Evolutionary conservation across 805 yeast genomes (phyloP).

Genomic region (Candida gorgasii): DNA sequence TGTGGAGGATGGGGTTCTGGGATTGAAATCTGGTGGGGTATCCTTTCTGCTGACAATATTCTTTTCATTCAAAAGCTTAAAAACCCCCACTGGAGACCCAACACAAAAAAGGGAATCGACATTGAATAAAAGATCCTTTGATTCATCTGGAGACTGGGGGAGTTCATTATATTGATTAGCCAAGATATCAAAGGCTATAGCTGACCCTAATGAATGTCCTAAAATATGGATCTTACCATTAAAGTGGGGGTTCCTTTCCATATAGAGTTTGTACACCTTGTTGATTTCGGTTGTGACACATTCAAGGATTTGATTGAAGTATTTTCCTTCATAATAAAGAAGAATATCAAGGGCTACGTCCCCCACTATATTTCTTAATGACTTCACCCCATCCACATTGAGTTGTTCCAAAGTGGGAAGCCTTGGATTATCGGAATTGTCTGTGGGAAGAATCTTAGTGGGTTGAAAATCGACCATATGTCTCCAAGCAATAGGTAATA

Average conservation of each 20-base stretch:
- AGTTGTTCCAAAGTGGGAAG: slow-evolving; percentile 70
- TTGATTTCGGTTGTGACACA: slow-evolving; percentile 68
- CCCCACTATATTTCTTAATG: slow-evolving; percentile 77
- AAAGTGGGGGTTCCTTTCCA: slow-evolving; percentile 66
- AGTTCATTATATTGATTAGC: slow-evolving; percentile 44
- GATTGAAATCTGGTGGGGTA: slow-evolving; percentile 22
- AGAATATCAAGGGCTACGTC: slow-evolving; percentile 85
- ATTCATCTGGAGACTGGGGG: slow-evolving; percentile 28
- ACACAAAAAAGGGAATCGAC: slow-evolving; percentile 76
- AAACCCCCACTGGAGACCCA: slow-evolving; percentile 91
- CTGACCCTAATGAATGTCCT: slow-evolving; percentile 93
- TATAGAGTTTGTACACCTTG: slow-evolving; percentile 56
- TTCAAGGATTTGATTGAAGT: slow-evolving; percentile 59
- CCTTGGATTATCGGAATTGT: slow-evolving; percentile 34
- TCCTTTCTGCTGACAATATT: slow-evolving; percentile 50
- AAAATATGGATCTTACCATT: slow-evolving; percentile 79
- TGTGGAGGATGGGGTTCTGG: slow-evolving; percentile 17
- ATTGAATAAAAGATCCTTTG: slow-evolving; percentile 57
- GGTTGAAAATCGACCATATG: slow-evolving; percentile 68
- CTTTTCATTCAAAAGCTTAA: slow-evolving; percentile 68
- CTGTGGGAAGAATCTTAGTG: slow-evolving; percentile 35
- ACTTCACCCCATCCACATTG: slow-evolving; percentile 73
- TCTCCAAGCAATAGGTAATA: slow-evolving; percentile 91
- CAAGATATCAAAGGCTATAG: slow-evolving; percentile 76
- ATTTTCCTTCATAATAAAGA: slow-evolving; percentile 72